Evolutionary conservation across 2,329 filamentous ascomycete species (phyloP).

Genomic region (Fusarium tricinctum): DNA sequence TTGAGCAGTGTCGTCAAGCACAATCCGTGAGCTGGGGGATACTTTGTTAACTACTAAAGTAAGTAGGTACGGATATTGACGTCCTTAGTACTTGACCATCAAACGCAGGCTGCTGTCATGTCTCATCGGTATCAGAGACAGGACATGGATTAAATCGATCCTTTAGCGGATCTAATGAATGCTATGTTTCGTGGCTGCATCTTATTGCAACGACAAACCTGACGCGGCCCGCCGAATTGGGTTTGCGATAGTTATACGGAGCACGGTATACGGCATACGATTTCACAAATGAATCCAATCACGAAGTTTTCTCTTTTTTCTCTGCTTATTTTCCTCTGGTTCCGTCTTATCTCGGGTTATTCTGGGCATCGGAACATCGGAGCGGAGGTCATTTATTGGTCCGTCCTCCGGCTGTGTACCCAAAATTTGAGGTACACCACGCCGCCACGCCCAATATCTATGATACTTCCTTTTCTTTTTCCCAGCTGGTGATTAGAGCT

Average conservation of each 20-base stretch:
- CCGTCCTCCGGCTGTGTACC: neutral
- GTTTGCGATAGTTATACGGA: conserved; percentile 6
- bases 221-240: conserved; percentile 15
- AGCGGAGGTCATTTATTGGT: neutral
- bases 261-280: conserved; percentile 25
- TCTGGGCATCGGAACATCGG: neutral
- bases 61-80: neutral
- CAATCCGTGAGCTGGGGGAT: neutral
- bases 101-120: neutral
- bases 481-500: neutral
- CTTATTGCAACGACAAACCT: conserved; percentile 15
- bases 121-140: neutral
- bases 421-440: too few species aligned
- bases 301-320: neutral
- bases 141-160: conserved; percentile 1
- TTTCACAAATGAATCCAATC: neutral
- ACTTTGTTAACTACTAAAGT: neutral
- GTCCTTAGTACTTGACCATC: neutral
- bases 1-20: too few species aligned
- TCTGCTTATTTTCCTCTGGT: neutral
- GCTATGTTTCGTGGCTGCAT: conserved; percentile 2
- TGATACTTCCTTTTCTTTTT: conserved; percentile 31
- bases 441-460: conserved; percentile 4
- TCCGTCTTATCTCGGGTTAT: neutral
- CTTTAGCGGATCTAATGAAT: conserved; percentile 6